phyloP scores from a whole-genome alignment of 2,329 filamentous ascomycete species.

The Colletotrichum limetticola region DNA sequence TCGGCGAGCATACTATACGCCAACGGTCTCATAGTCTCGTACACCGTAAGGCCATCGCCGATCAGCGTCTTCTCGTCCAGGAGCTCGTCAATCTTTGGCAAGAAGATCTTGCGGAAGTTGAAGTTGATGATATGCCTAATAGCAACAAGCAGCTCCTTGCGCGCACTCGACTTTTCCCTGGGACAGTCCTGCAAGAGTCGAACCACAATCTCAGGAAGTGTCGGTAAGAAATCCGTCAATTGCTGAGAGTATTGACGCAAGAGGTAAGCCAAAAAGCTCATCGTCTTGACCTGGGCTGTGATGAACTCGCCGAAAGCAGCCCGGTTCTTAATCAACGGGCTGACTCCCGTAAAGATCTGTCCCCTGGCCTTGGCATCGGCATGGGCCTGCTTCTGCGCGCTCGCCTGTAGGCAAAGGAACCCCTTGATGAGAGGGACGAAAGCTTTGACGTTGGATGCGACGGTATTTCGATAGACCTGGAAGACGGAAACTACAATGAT shows the following conservation, averaged over 20 bases:
- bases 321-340: constrained; percentile 91
- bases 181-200: constrained; percentile 93
- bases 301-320: constrained; percentile 97
- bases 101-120: constrained; percentile 95
- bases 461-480: constrained; percentile 86
- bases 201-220: constrained; percentile 89
- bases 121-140: constrained; percentile 99
- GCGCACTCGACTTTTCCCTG: constrained; percentile 89
- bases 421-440: constrained; percentile 96
- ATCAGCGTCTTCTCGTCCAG: constrained; percentile 94
- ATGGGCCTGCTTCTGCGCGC: constrained; percentile 92
- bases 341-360: constrained; percentile 91
- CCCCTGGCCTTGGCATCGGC: constrained; percentile 82
- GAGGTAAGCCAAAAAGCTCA: constrained; percentile 97
- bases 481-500: constrained; percentile 99
- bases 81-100: constrained; percentile 93
- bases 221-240: constrained; percentile 86
- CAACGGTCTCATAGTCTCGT: constrained; percentile 94
- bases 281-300: constrained; percentile 97
- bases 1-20: constrained; percentile 99
- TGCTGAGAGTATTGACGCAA: constrained; percentile 89
- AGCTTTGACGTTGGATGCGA: constrained; percentile 85
- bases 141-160: constrained; percentile 95
- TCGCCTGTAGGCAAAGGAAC: constrained; percentile 88
- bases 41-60: constrained; percentile 94